Percentiles rank a stretch among this genome's conserved stretches.
Evolutionary conservation across 2,329 filamentous ascomycete species (phyloP).

Genomic region (Clonostachys chloroleuca): DNA sequence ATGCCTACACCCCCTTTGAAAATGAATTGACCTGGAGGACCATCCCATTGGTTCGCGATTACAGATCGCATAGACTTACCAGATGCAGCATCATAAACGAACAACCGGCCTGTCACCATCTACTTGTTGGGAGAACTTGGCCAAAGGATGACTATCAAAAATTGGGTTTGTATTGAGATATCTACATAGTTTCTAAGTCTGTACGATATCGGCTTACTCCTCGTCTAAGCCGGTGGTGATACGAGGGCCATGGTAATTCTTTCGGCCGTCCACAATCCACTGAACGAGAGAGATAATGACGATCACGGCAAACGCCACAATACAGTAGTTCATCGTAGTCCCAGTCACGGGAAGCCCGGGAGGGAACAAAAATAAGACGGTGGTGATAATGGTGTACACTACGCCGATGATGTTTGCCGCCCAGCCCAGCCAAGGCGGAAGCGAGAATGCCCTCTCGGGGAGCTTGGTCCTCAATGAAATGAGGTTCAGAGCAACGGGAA

Average conservation of each 20-base stretch:
- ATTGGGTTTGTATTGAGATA: neutral
- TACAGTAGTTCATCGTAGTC: conserved; percentile 62
- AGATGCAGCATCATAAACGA: too few relatives aligned
- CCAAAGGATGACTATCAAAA: neutral
- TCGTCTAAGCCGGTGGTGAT: too few relatives aligned
- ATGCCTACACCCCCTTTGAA: too few relatives aligned
- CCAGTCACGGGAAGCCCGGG: conserved; percentile 59
- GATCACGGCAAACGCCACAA: conserved; percentile 43
- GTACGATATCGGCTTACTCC: too few relatives aligned
- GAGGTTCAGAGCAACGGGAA: conserved; percentile 68
- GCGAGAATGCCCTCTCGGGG: conserved; percentile 38
- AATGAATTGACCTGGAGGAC: too few relatives aligned
- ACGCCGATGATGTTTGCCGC: conserved; percentile 41
- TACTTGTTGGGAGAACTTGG: too few relatives aligned
- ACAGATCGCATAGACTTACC: too few relatives aligned
- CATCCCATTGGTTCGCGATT: too few relatives aligned
- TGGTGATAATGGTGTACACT: conserved; percentile 64
- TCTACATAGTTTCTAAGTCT: too few relatives aligned
- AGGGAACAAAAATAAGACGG: conserved; percentile 71
- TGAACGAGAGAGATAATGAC: conserved; percentile 34
- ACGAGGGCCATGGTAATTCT: conserved; percentile 26
- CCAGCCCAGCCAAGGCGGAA: conserved; percentile 29
- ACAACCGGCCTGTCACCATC: too few relatives aligned
- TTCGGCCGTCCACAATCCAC: conserved; percentile 45
- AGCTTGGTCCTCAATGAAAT: conserved; percentile 61